Conservation (phyloP, 352 stramenopile species). For the Phytophthora idaei region DNA sequence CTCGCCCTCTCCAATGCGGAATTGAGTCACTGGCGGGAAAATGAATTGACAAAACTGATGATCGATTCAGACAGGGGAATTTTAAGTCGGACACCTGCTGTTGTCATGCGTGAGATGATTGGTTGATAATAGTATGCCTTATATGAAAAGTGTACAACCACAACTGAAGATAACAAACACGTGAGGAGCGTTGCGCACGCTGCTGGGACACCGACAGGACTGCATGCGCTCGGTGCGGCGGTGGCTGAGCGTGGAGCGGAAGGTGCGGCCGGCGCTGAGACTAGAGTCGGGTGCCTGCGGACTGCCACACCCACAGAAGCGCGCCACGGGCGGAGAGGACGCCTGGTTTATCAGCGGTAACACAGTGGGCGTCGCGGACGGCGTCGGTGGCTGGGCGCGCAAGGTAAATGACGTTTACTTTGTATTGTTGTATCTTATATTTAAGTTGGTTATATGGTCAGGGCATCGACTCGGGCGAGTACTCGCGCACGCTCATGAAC, state of each 20-base stretch:
- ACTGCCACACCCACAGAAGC: constrained; percentile 86
- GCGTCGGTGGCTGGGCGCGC: constrained; percentile 85
- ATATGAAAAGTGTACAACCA: neutral
- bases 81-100: neutral
- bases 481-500: constrained; percentile 84
- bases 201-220: neutral
- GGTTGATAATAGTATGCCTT: neutral
- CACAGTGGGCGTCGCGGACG: constrained; percentile 85
- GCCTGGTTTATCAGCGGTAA: constrained; percentile 83
- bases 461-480: constrained; percentile 89
- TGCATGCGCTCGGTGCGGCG: neutral
- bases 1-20: neutral
- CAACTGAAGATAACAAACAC: neutral
- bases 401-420: constrained; percentile 49
- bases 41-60: neutral
- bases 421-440: neutral
- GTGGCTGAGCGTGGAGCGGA: constrained; percentile 29
- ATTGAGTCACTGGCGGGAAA: constrained; percentile 13
- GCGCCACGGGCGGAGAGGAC: constrained; percentile 82
- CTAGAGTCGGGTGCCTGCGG: constrained; percentile 74
- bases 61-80: constrained; percentile 7
- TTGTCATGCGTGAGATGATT: neutral
- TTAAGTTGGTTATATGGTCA: constrained; percentile 14
- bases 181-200: constrained; percentile 2
- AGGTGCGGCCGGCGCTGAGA: constrained; percentile 36